Base-by-base conservation (phyloP, 2,329 filamentous ascomycete species). In the Epicoccum sorghinum region DNA sequence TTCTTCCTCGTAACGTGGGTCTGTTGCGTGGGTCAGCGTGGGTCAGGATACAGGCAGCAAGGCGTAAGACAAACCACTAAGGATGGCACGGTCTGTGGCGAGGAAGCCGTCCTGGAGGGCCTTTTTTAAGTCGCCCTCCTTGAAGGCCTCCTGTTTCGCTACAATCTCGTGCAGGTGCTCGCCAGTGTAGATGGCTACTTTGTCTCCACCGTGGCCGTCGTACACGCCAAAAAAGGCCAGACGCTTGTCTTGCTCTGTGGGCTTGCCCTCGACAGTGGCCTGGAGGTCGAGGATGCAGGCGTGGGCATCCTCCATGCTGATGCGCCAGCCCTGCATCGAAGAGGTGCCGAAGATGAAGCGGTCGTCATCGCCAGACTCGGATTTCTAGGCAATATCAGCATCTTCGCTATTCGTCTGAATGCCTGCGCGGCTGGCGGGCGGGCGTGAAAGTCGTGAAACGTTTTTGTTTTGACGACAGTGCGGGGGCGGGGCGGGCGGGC, bases 271-370 rank as follows among this genome's bases (percentile, higher is more conserved):
- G 66, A 79, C 79, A 58, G 82, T 80, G 57, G 86, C 81, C 70
- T 95, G 86, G 65, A 98, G 86, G 77, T 98, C 91, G 74, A 99
- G 89, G 47, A 98, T 81, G 51, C 90, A 85, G 58, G 90, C 91
- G 80, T 99, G 95, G 61, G 95, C 88, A 76, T 99, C 95, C 78
- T 99, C 95, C 95, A 99, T 99, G 82, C 91, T 96, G 80, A 99
- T 98, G 80, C 95, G 90, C 95, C 95, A 99, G 82, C 95, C 95
- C 80, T 99, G 95, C 95, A 99, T 99, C 78, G 92, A 92, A 64
- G 95, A 99, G 64, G 98, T 87, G 73, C 95, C 95, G 78, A 90
- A 99, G 74, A 95, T 79, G 74, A 96, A 87, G 74, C 91, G 88
- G 64, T 96, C 92, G 90, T 98, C 93, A 80, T 91, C 88, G 78